phyloP scores from a whole-genome alignment of 2,329 filamentous ascomycete species.

The Salinomyces thailandicus region DNA sequence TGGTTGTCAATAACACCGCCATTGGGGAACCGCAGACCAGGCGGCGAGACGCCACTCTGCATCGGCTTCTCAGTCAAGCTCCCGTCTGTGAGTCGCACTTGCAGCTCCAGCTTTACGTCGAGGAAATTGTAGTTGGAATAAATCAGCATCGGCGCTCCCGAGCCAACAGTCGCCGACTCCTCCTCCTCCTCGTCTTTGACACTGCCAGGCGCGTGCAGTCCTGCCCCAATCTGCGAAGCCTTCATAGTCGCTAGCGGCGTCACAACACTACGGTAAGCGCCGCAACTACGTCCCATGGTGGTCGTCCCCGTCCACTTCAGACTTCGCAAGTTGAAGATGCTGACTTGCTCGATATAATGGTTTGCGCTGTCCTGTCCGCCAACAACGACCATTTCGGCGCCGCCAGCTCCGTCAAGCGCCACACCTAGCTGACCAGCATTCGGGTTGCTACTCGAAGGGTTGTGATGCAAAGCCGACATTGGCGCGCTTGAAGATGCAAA shows the following conservation, averaged over 20 bases:
- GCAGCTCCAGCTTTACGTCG: slow-evolving; percentile 90
- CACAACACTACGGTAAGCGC: slow-evolving; percentile 91
- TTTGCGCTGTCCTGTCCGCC: slow-evolving; percentile 96
- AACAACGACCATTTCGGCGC: slow-evolving; percentile 93
- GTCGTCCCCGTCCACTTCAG: slow-evolving; percentile 92
- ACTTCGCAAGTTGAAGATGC: slow-evolving; percentile 91
- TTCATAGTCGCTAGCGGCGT: slow-evolving; percentile 64
- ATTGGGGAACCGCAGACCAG: slow-evolving; percentile 88
- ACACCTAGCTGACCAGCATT: slow-evolving; percentile 84
- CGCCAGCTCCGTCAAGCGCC: slow-evolving; percentile 78
- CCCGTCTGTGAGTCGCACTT: slow-evolving; percentile 76
- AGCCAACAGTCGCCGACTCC: slow-evolving; percentile 25
- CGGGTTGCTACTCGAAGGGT: slow-evolving; percentile 68
- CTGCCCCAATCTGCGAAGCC: slow-evolving; percentile 55
- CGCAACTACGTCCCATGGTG: slow-evolving; percentile 79
- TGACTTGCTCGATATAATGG: slow-evolving; percentile 98
- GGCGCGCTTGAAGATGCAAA: slow-evolving; percentile 80
- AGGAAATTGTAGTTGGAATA: slow-evolving; percentile 99
- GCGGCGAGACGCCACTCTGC: slow-evolving; percentile 76
- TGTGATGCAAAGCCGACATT: slow-evolving; percentile 78
- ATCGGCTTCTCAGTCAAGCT: slow-evolving; percentile 78
- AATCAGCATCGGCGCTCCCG: slow-evolving; percentile 68
- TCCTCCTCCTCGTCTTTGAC: slow-evolving; percentile 30
- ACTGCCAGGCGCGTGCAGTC: slow-evolving; percentile 33
- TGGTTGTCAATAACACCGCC: slow-evolving; percentile 91